phyloP scores from a whole-genome alignment of 2,329 filamentous ascomycete species.

The Fusarium devonianum region DNA sequence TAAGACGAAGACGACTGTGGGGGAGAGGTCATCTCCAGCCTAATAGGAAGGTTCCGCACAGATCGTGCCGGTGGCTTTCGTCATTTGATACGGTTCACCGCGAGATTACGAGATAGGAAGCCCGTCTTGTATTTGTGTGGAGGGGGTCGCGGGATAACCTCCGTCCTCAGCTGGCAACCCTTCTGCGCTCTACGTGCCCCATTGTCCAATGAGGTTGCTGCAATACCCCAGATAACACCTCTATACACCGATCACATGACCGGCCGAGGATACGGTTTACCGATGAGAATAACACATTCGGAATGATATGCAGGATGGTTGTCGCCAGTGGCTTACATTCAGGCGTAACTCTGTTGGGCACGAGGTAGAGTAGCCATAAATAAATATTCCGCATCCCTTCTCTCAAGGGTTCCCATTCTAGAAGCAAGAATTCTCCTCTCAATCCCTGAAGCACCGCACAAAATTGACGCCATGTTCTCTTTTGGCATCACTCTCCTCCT shows the following conservation, averaged over 20 bases:
- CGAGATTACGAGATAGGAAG: not conserved
- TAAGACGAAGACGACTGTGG: too few species aligned
- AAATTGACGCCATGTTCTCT: not conserved
- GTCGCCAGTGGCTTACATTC: too few species aligned
- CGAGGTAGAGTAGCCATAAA: not conserved
- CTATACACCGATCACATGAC: slow-evolving; percentile 34
- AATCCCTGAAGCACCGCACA: too few species aligned
- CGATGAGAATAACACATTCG: slow-evolving; percentile 14
- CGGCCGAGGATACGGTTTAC: slow-evolving; percentile 9
- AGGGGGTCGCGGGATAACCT: slow-evolving; percentile 15
- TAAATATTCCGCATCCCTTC: not conserved
- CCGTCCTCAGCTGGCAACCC: slow-evolving; percentile 15
- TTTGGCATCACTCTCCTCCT: not conserved
- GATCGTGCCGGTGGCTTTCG: slow-evolving; percentile 19
- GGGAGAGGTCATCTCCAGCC: slow-evolving; percentile 28
- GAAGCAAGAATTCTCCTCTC: not conserved
- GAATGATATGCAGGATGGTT: too few species aligned
- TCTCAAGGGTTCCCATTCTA: not conserved
- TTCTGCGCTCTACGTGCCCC: slow-evolving; percentile 12
- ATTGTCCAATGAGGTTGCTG: slow-evolving; percentile 13
- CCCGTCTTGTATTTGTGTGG: slow-evolving; percentile 11
- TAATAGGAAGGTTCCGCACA: slow-evolving; percentile 29
- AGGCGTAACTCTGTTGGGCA: not conserved
- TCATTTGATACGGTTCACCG: slow-evolving; percentile 19
- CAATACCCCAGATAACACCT: not conserved